These are phyloP conservation scores for Auricularia cornea DNA, from an alignment of 768 basidiomycete species.

Conservation along the genomic window DNA sequence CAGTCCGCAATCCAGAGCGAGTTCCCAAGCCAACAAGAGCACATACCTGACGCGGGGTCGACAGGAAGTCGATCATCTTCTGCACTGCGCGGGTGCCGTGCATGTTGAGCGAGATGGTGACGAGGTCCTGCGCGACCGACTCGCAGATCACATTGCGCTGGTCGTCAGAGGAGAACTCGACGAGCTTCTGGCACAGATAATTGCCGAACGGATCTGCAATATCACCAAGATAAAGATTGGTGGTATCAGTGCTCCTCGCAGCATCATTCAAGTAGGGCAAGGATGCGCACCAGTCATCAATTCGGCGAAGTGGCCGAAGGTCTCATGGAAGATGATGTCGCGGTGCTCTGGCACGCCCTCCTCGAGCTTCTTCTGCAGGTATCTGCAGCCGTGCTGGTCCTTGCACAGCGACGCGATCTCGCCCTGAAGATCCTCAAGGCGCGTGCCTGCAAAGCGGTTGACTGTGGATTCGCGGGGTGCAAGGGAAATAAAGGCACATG, in stretches of 20 bases:
- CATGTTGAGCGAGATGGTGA: slow-evolving; percentile 98
- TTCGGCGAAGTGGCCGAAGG: slow-evolving; percentile 94
- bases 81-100: slow-evolving; percentile 98
- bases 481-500: background rate
- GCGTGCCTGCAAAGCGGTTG: slow-evolving; percentile 94
- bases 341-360: slow-evolving; percentile 92
- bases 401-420: slow-evolving; percentile 94
- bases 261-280: background rate
- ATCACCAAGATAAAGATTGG: slow-evolving; percentile 4
- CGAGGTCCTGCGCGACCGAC: slow-evolving; percentile 93
- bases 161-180: slow-evolving; percentile 96
- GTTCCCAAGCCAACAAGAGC: slow-evolving; percentile 4
- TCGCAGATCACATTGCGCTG: slow-evolving; percentile 96
- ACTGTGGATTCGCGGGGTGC: slow-evolving; percentile 43
- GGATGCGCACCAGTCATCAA: slow-evolving; percentile 79
- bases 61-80: slow-evolving; percentile 99
- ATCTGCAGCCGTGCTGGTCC: slow-evolving; percentile 98
- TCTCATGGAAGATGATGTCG: slow-evolving; percentile 99
- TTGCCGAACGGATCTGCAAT: slow-evolving; percentile 91
- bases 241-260: slow-evolving; percentile 1
- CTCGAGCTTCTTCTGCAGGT: slow-evolving; percentile 97
- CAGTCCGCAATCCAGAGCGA: slow-evolving; percentile 52
- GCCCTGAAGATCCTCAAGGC: slow-evolving; percentile 90
- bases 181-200: slow-evolving; percentile 94
- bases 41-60: slow-evolving; percentile 86